phyloP scores from a whole-genome alignment of 768 basidiomycete genomes.

The Termitomyces sp. region DNA sequence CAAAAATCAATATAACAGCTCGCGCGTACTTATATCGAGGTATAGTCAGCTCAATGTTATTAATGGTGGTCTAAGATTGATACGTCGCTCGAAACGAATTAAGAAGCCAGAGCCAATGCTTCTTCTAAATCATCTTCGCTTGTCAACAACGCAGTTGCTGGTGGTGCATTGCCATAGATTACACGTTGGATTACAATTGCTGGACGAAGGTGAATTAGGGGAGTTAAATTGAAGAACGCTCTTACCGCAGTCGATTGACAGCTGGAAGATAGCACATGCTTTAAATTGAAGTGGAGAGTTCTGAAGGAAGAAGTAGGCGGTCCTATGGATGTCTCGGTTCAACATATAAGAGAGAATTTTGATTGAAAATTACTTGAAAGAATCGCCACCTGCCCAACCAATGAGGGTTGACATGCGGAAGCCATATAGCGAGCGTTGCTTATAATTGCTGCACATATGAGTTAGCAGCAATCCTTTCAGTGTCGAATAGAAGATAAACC shows the following conservation, averaged over 20 bases:
- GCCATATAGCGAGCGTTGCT: constrained; percentile 74
- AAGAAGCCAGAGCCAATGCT: constrained; percentile 52
- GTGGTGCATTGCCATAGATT: constrained; percentile 68
- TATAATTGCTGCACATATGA: constrained; percentile 54
- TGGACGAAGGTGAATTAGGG: constrained; percentile 20
- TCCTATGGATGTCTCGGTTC: constrained; percentile 33
- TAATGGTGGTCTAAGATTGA: background rate
- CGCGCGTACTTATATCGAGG: no score
- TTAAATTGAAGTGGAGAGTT: constrained; percentile 75
- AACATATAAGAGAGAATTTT: background rate
- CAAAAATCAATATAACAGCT: background rate
- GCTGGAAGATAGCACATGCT: constrained; percentile 77
- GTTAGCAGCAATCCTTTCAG: background rate
- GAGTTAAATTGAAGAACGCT: background rate
- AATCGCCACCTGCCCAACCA: constrained; percentile 81
- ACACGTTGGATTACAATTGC: constrained; percentile 72
- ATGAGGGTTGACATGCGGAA: constrained; percentile 79
- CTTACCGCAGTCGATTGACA: constrained; percentile 74
- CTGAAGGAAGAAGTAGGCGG: constrained; percentile 75
- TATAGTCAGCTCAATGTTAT: background rate
- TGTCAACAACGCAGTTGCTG: constrained; percentile 40
- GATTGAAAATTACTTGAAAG: constrained; percentile 61
- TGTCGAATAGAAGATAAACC: constrained; percentile 33
- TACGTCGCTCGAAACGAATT: background rate
- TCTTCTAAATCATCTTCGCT: constrained; percentile 74